These are phyloP conservation scores for Zygoascus biomembranicola DNA, from an alignment of 805 yeast species.

Conservation along the genomic window DNA sequence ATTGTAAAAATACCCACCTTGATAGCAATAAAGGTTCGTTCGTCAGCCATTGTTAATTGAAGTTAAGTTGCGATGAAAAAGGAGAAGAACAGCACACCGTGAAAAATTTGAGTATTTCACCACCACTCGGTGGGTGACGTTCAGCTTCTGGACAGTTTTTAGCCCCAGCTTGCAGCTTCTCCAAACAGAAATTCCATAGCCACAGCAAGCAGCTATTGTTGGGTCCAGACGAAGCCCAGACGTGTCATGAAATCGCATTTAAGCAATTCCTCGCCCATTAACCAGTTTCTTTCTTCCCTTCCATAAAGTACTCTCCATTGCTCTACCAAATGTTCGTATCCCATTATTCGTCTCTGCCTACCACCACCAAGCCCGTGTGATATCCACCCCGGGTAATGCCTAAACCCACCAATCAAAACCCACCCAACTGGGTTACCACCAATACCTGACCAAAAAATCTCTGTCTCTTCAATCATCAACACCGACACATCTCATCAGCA, in stretches of 20 bases:
- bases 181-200: too few relatives aligned
- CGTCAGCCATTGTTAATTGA: slow-evolving; percentile 19
- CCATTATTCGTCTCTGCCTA: not conserved
- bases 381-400: not conserved
- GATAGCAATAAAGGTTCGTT: slow-evolving; percentile 33
- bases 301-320: too few relatives aligned
- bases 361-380: not conserved
- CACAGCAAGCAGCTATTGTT: too few relatives aligned
- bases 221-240: too few relatives aligned
- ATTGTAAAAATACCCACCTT: slow-evolving; percentile 24
- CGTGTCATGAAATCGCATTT: too few relatives aligned
- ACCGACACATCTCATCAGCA: not conserved
- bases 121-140: too few relatives aligned
- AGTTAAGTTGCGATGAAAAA: not conserved
- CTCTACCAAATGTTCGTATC: too few relatives aligned
- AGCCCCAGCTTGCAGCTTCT: too few relatives aligned
- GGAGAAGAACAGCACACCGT: not conserved
- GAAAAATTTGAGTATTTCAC: not conserved
- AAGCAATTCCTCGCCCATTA: too few relatives aligned
- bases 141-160: too few relatives aligned
- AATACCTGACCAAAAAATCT: not conserved
- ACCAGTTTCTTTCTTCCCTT: too few relatives aligned
- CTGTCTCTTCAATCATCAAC: not conserved
- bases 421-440: not conserved
- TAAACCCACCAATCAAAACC: not conserved